Conservation (phyloP, 1,139 yeast species). For the Geotrichum macrosporum region DNA sequence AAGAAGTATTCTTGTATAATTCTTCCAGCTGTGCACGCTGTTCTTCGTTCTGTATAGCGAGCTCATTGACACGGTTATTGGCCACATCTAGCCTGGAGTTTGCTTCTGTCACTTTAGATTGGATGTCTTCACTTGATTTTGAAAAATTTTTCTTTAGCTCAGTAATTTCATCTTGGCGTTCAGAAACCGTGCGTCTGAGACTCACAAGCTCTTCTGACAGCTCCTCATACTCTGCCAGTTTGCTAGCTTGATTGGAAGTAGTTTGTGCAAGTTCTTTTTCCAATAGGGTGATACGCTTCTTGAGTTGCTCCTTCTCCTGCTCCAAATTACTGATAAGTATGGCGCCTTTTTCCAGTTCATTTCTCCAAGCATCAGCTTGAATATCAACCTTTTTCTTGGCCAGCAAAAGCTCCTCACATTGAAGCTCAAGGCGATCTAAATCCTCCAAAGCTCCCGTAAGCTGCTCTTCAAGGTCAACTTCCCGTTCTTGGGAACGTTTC, state of each 20-base stretch:
- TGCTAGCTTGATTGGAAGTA: conserved; percentile 21
- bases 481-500: conserved; percentile 40
- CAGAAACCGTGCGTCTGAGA: conserved; percentile 26
- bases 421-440: conserved; percentile 39
- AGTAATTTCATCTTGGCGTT: conserved; percentile 39
- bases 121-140: conserved; percentile 39
- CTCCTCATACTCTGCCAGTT: conserved; percentile 22
- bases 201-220: conserved; percentile 34
- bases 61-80: conserved; percentile 43
- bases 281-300: conserved; percentile 26
- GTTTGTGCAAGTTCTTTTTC: conserved; percentile 30
- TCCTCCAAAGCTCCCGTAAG: conserved; percentile 38
- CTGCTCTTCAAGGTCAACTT: conserved; percentile 42
- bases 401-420: conserved; percentile 38
- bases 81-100: conserved; percentile 36
- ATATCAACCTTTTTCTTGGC: conserved; percentile 39
- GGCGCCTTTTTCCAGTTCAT: conserved; percentile 38
- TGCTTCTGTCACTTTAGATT: conserved; percentile 27
- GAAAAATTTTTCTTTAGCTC: conserved; percentile 38
- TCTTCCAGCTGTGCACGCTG: conserved; percentile 41
- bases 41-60: conserved; percentile 49
- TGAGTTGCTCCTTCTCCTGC: conserved; percentile 34
- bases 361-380: conserved; percentile 34
- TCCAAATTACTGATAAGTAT: conserved; percentile 35
- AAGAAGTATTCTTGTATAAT: conserved; percentile 40